A percentile compares a stretch with the other conserved stretches of the same genome.
Conservation (phyloP, 306 rosid genomes). For the Cercis canadensis region DNA sequence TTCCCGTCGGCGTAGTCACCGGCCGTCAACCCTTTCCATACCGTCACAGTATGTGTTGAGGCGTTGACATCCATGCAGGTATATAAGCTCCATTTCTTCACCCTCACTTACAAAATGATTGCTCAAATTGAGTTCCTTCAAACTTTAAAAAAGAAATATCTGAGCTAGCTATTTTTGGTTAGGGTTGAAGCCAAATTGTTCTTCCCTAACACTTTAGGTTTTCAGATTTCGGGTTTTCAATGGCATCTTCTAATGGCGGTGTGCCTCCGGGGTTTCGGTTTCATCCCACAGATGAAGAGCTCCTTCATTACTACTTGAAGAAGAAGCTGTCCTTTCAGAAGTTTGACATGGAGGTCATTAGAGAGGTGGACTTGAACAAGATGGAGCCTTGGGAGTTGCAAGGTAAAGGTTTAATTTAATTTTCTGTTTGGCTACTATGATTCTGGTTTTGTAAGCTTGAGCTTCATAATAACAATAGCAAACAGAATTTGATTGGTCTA, state of each 20-base stretch:
- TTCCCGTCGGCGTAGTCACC: constrained; percentile 93
- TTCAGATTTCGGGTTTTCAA: neutral
- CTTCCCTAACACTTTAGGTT: neutral
- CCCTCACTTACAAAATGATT: constrained; percentile 39
- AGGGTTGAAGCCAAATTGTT: neutral
- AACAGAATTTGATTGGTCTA: too few relatives aligned
- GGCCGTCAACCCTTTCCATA: constrained; percentile 83
- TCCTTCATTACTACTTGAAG: constrained; percentile 89
- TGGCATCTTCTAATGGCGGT: constrained; percentile 83
- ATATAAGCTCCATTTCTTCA: constrained; percentile 51
- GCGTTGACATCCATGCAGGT: constrained; percentile 60
- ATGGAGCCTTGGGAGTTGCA: constrained; percentile 99
- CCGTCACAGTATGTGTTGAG: constrained; percentile 34
- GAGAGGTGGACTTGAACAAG: constrained; percentile 98
- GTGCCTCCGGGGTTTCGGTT: constrained; percentile 97
- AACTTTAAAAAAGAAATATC: neutral
- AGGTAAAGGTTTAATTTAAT: constrained; percentile 49
- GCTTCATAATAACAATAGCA: neutral
- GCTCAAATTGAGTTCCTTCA: constrained; percentile 8
- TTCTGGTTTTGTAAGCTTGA: constrained; percentile 8
- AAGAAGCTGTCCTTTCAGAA: constrained; percentile 87
- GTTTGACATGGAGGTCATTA: constrained; percentile 92
- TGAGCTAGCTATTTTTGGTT: neutral
- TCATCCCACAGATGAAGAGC: constrained; percentile 95
- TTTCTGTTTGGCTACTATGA: neutral